Base-by-base conservation (phyloP, 352 stramenopile species). In the Pythium aphanidermatum region DNA sequence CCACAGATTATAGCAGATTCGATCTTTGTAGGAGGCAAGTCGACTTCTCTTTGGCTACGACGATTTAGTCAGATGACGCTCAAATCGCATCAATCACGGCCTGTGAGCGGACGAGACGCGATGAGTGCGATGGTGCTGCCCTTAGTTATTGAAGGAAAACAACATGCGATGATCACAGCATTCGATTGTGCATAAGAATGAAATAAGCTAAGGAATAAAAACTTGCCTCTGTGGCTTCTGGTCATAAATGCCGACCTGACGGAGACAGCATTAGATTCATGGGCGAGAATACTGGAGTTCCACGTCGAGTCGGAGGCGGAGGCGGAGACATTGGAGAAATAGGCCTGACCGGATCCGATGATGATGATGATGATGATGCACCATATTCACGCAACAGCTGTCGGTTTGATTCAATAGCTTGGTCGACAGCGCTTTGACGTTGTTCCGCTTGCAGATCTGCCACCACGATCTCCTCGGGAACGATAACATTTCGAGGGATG, bases 131-230 rank as follows among this genome's bases (percentile, higher is more conserved):
- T 20, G 14, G 60, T 63, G 8, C 47, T 83, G 7, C 63, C 70
- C 4, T 41, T 71, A 4, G n/a, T 83, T 9, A 48, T 83, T 4
- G 60, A 72, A 30, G 51, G 55, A 5, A 83, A 74, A 39, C 51
- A 55, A 5, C 68, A 75, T 29, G 37, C 65, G n/a, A 46, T 68
- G 20, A 26, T 81, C 4, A 61, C 53, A 23, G 45, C 45, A 30
- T 55, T 61, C 32, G 53, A 55, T 37, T 51, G 19, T 7, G 14
- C 1, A 14, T 54, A 46, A 43, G 0, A n/a, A n/a, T n/a, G n/a
- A n/a, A n/a, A n/a, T n/a, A 11, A 31, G 2, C 3, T 10, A 43
- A 43, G 44, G 19, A 30, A 46, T 25, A 40, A 38, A 24, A 19
- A 34, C 5, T 16, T 43, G 19, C 36, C 21, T 12, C 7, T 42